phyloP scores from a whole-genome alignment of 495 filamentous ascomycete species.

The Hypoxylon rickii region DNA sequence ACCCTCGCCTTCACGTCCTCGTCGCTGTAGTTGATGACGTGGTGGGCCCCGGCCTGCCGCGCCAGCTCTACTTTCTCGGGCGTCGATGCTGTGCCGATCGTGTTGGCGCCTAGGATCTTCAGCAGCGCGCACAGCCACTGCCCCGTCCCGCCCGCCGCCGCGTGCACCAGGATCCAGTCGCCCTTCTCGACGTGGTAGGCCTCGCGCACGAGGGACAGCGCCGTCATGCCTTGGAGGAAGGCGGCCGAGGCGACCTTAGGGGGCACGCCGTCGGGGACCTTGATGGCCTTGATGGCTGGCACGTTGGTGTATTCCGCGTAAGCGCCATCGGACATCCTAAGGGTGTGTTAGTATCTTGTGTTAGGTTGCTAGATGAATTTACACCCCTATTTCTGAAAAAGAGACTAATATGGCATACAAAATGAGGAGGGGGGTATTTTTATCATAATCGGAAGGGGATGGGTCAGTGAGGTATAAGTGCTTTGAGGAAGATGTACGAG shows the following conservation, averaged over 20 bases:
- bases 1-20: constrained; percentile 70
- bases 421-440: no score
- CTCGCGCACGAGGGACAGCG: constrained; percentile 80
- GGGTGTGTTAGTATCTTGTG: constrained; percentile 17
- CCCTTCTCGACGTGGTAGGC: constrained; percentile 69
- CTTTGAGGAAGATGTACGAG: constrained; percentile 13
- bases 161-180: constrained; percentile 87
- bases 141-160: constrained; percentile 89
- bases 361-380: no score
- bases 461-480: background rate
- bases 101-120: constrained; percentile 70
- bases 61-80: constrained; percentile 74
- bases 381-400: no score
- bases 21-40: constrained; percentile 71
- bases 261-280: constrained; percentile 66
- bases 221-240: constrained; percentile 84
- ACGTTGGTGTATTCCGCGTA: constrained; percentile 80
- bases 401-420: background rate
- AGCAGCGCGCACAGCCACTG: constrained; percentile 78
- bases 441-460: background rate
- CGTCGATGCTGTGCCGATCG: constrained; percentile 83
- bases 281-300: constrained; percentile 58
- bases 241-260: constrained; percentile 69
- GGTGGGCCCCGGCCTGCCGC: constrained; percentile 68
- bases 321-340: constrained; percentile 52